phyloP scores from a whole-genome alignment of 2,329 filamentous ascomycete genomes.

The Talaromyces sp. region DNA sequence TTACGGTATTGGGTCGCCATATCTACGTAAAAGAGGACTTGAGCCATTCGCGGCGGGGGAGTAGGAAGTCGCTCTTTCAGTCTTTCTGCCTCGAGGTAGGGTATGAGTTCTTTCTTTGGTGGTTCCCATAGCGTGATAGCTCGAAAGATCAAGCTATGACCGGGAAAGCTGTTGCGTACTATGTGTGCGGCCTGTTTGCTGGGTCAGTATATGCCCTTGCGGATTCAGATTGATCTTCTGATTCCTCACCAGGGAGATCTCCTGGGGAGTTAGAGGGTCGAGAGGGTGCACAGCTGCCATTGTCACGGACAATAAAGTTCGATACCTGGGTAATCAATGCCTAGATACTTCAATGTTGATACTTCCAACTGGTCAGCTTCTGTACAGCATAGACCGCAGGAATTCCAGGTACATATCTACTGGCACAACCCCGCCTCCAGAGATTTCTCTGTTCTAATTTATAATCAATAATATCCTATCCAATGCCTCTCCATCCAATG shows the following conservation, averaged over 20 bases:
- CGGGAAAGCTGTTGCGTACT: neutral
- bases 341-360: neutral
- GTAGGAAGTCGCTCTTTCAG: neutral
- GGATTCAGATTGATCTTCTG: neutral
- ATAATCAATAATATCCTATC: too few relatives aligned
- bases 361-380: neutral
- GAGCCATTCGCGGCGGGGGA: neutral
- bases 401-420: neutral
- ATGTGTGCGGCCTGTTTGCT: neutral
- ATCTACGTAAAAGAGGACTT: neutral
- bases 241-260: conserved; percentile 25
- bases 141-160: conserved; percentile 40
- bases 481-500: neutral
- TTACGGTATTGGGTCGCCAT: neutral
- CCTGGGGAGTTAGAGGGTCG: conserved; percentile 27
- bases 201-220: neutral
- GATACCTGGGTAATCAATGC: neutral
- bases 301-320: neutral
- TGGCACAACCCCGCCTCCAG: neutral
- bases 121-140: conserved; percentile 50
- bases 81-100: conserved; percentile 41
- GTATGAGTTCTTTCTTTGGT: conserved; percentile 44
- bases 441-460: neutral
- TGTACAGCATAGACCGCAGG: neutral
- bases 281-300: conserved; percentile 26